Percentiles rank a stretch among this genome's conserved stretches.
Conservation (phyloP, 345 rosid species). For the Leavenworthia alabamica region DNA sequence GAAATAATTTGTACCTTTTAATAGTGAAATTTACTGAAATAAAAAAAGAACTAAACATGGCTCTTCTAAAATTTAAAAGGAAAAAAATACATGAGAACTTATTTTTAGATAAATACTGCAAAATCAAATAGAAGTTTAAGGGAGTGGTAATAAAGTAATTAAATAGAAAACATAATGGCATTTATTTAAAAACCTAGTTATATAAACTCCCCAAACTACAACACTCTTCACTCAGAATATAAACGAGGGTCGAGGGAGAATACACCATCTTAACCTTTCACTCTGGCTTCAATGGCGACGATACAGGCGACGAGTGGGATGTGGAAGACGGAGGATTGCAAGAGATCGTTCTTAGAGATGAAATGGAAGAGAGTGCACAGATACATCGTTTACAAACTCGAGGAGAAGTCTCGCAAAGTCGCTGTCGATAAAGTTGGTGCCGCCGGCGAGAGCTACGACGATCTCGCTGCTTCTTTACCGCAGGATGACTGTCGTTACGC, state of each 20-base stretch:
- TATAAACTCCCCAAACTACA: slow-evolving; percentile 1
- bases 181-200: neutral
- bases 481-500: slow-evolving; percentile 86
- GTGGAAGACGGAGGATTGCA: slow-evolving; percentile 91
- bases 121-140: neutral
- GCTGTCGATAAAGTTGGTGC: slow-evolving; percentile 87
- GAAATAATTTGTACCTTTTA: no score
- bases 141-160: slow-evolving; percentile 13
- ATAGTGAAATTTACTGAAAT: no score
- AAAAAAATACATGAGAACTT: neutral
- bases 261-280: slow-evolving; percentile 41
- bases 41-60: no score
- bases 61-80: neutral
- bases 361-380: slow-evolving; percentile 91
- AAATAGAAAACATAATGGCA: slow-evolving; percentile 4
- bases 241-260: no score
- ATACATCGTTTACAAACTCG: slow-evolving; percentile 86
- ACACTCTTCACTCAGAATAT: slow-evolving; percentile 2
- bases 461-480: slow-evolving; percentile 75
- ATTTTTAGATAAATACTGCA: neutral
- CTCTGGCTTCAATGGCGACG: slow-evolving; percentile 80
- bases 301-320: slow-evolving; percentile 55
- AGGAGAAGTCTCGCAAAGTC: slow-evolving; percentile 70
- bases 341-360: slow-evolving; percentile 87
- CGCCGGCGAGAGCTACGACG: slow-evolving; percentile 68